Conservation (phyloP, 345 rosid species). For the Atalantia buxifolia region DNA sequence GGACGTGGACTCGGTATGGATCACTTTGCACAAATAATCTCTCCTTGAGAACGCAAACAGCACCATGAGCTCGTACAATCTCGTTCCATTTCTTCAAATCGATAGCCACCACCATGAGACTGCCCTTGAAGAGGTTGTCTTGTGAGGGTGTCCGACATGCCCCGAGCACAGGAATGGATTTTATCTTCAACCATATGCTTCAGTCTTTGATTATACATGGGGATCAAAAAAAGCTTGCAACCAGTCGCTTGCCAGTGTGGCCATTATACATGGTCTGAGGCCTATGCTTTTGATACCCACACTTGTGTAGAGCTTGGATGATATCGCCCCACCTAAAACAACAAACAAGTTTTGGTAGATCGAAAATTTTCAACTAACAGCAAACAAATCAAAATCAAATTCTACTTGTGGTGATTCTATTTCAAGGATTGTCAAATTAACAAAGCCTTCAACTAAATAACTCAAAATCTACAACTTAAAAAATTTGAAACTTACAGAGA, state of each 20-base stretch:
- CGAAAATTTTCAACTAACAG: too few relatives aligned
- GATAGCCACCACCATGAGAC: slow-evolving; percentile 93
- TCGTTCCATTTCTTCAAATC: slow-evolving; percentile 96
- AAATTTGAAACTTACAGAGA: too few relatives aligned
- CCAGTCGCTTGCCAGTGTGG: slow-evolving; percentile 83
- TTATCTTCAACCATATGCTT: slow-evolving; percentile 99
- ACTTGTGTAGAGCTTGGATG: too few relatives aligned
- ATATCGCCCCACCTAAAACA: too few relatives aligned
- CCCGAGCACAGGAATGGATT: slow-evolving; percentile 93
- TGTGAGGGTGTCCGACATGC: slow-evolving; percentile 66
- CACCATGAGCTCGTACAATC: slow-evolving; percentile 99
- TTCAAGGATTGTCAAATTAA: too few relatives aligned
- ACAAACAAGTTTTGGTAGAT: too few relatives aligned
- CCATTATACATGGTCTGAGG: slow-evolving; percentile 93
- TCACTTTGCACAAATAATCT: slow-evolving; percentile 96
- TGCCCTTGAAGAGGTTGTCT: slow-evolving; percentile 98
- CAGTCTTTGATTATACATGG: slow-evolving; percentile 88
- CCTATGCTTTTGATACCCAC: too few relatives aligned
- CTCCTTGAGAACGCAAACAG: slow-evolving; percentile 85
- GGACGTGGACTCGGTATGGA: slow-evolving; percentile 91
- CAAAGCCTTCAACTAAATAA: too few relatives aligned
- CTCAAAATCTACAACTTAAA: too few relatives aligned
- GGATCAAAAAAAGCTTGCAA: slow-evolving; percentile 93
- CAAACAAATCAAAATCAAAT: too few relatives aligned
- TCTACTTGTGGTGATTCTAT: too few relatives aligned